These are phyloP conservation scores for Podospora pseudopauciseta DNA, from an alignment of 495 filamentous ascomycete genomes.

Conservation along the genomic window DNA sequence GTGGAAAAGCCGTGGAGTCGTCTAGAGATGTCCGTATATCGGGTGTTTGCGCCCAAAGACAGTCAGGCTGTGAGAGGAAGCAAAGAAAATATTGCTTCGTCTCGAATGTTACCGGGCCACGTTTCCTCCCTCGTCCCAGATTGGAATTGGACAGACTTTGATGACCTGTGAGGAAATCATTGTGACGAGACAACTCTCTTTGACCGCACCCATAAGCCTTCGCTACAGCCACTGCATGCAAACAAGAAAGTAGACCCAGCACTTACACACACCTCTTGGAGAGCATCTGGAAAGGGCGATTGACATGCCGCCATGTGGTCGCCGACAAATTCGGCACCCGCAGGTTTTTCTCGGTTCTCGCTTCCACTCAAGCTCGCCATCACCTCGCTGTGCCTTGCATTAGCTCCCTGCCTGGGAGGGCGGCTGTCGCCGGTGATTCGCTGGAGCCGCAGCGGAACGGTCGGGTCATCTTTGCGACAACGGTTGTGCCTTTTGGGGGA, in stretches of 20 bases:
- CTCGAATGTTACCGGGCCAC: neutral
- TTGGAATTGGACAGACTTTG: neutral
- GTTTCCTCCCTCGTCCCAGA: neutral
- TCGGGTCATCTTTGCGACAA: constrained; percentile 7
- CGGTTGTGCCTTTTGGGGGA: neutral
- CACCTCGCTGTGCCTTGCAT: constrained; percentile 11
- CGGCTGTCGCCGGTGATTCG: constrained; percentile 3
- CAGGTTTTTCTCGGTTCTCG: constrained; percentile 9
- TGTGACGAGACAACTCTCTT: neutral
- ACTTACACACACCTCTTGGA: constrained; percentile 1
- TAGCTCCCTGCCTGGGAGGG: neutral
- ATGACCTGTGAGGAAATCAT: neutral
- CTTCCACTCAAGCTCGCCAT: constrained; percentile 7
- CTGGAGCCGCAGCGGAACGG: constrained; percentile 7
- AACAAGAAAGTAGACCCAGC: neutral
- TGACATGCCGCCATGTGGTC: constrained; percentile 12
- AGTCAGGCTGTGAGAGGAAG: neutral
- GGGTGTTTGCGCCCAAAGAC: neutral
- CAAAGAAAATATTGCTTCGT: neutral
- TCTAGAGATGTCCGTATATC: neutral
- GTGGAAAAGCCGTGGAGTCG: too few relatives aligned
- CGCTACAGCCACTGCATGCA: neutral
- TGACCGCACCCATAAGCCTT: too few relatives aligned
- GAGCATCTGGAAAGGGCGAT: neutral
- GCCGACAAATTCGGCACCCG: neutral